Evolutionary conservation across 164 flowering plant species (phyloP).

Genomic region (Euptelea pleiosperma): DNA sequence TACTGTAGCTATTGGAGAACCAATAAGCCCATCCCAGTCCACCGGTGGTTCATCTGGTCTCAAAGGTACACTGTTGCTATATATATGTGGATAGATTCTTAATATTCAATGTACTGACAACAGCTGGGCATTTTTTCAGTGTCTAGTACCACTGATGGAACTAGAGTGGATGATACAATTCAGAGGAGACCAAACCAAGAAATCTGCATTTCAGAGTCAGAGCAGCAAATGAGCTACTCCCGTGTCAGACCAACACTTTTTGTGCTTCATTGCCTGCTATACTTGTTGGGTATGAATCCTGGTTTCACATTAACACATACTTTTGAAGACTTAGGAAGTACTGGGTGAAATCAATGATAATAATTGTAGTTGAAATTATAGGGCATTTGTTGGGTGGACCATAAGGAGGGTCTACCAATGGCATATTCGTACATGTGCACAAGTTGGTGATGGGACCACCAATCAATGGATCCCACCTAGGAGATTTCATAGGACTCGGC

Average conservation of each 20-base stretch:
- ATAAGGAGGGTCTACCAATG: neutral
- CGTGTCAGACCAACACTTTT: slow-evolving; percentile 58
- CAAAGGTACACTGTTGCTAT: slow-evolving; percentile 47
- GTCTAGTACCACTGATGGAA: slow-evolving; percentile 42
- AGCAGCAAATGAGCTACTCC: slow-evolving; percentile 46
- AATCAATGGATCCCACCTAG: neutral
- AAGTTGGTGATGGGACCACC: neutral
- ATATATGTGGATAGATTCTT: neutral
- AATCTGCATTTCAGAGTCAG: slow-evolving; percentile 46
- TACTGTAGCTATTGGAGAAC: slow-evolving; percentile 52
- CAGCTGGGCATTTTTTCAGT: slow-evolving; percentile 18
- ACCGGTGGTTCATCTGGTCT: slow-evolving; percentile 50
- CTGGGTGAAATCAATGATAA: neutral
- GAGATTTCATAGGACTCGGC: slow-evolving; percentile 1
- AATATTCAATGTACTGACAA: too few species aligned
- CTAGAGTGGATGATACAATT: slow-evolving; percentile 52
- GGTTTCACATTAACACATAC: too few species aligned
- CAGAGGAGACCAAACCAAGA: slow-evolving; percentile 64
- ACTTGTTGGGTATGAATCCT: slow-evolving; percentile 84
- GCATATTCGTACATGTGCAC: slow-evolving; percentile 2
- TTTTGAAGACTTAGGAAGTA: too few species aligned
- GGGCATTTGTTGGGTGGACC: neutral
- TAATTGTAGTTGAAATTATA: neutral
- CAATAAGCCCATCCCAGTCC: slow-evolving; percentile 67
- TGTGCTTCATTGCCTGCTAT: slow-evolving; percentile 79